phyloP scores from a whole-genome alignment of 495 filamentous ascomycete species.

The Lasiosphaeria ovina region DNA sequence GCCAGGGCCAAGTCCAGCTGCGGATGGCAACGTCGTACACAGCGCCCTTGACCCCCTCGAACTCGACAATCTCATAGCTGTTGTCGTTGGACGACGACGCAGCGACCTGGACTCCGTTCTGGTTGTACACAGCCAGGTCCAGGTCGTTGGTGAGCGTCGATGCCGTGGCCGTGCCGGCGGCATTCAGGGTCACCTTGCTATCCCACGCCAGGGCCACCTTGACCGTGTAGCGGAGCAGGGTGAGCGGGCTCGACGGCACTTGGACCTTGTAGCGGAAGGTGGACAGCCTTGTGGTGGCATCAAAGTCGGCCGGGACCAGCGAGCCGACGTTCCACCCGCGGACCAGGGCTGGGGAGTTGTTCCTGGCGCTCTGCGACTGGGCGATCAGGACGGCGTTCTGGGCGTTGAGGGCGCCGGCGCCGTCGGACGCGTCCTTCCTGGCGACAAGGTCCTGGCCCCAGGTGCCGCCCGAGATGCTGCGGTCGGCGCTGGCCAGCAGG shows the following conservation, averaged over 20 bases:
- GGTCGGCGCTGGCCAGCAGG: not conserved
- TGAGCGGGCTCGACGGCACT: not conserved
- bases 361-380: not conserved
- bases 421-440: not conserved
- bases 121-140: not conserved
- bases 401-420: not conserved
- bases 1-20: not conserved
- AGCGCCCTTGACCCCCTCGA: not conserved
- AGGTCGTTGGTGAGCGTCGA: not conserved
- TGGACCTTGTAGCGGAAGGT: not conserved
- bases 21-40: not conserved
- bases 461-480: not conserved
- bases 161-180: not conserved
- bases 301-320: not conserved
- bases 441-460: not conserved
- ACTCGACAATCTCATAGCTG: slow-evolving; percentile 1
- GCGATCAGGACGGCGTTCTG: too few species aligned
- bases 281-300: not conserved
- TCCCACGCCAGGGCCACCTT: not conserved
- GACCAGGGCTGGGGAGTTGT: not conserved
- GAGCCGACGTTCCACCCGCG: not conserved
- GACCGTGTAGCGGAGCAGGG: not conserved
- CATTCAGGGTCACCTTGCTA: not conserved
- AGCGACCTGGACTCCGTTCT: not conserved
- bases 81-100: not conserved